Base-by-base conservation (phyloP, 192 early-diverging fungal genomes). In the Coemansia sp. region DNA sequence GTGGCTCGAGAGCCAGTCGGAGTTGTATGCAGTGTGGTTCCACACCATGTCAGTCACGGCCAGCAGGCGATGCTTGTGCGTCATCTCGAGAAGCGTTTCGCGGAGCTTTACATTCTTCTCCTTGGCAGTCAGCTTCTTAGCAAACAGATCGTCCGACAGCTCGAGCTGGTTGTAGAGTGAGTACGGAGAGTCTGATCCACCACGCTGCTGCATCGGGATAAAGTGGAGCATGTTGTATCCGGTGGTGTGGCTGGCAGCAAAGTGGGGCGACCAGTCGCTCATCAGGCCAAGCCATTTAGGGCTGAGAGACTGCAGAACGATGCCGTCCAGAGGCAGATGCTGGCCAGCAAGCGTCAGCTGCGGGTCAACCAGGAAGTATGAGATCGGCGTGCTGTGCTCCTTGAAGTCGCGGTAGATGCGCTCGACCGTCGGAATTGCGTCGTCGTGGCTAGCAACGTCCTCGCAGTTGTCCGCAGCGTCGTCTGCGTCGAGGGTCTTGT, bases 191-290 rank as follows among this genome's bases (percentile, higher is more conserved):
- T 99, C 93, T 0, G 95, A 97, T 8, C 70, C 74, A 34, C 97
- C 97, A 45, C 97, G 85, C 68, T 87, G 82, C 74, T 95, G 94
- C 66, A 97, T 74, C 1, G 97, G 97, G 1, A 96, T 93, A 83
- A 97, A 98, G 67, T 99, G 97, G 17, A 98, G 85, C 95, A 97
- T 95, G 71, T 99, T 99, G 85, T 98, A 99, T 9, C 95, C 93
- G 22, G 86, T 78, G 19, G 91, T 78, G 34, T 87, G 67, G 66
- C 92, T 90, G 19, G 73, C 68, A 15, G 89, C 74, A 55, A 99
- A 83, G 63, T 91, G 86, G 15, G 81, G 59, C 14, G 83, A 74
- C 97, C 97, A 99, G 56, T 81, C 53, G 10, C 81, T 75, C 58
- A 99, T 60, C 33, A 82, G 84, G 9, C 96, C 96, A 82, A 99